Evolutionary conservation across 495 filamentous ascomycete genomes (phyloP), one percentile per base, ranked within the genome.

Genomic region (Lophiotrema nucula): DNA sequence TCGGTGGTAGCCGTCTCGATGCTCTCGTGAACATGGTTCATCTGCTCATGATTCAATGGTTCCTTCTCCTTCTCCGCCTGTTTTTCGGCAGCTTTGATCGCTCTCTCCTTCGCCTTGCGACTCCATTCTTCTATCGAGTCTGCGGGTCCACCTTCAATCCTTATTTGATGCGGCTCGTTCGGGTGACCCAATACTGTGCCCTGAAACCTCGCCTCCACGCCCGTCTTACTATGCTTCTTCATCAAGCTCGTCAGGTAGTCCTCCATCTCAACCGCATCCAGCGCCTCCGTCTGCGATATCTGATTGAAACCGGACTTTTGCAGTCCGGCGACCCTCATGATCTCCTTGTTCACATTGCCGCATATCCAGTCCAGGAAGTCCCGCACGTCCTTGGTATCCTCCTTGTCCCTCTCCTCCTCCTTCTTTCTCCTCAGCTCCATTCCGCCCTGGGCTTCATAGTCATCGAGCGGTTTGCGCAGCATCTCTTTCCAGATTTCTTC

Each of bases 161-260:
- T 71, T 21, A 92, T 67, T 2, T 81, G 78, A 62, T 82, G 81
- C 33, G 86, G 83, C 53, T 91, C 87, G 23, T 77, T 80, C 42
- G 72, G 70, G 59, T 83, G 84, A 2, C 91, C 91, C 11, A 97
- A 71, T 0, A 90, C 77, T 3, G 91, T 95, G 2, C 89, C 89
- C 27, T 83, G 79, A 70, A 85, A 95, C 58, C 90, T 81, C 10
- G 86, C 83, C 58, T 92, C 88, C 60, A 93, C 89, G 27, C 84
- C 84, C 3, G 83, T 88, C 66, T 91, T 92, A 70, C 82, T 88
- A 69, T 92, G 87, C 56, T 90, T 92, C 67, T 88, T 88, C 70
- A 91, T 93, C 53, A 96, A 74, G 16, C 53, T 71, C 69, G 37
- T 2, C 19, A 96, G 67, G 64, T 85, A 95, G 70, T 95, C 90